Evolutionary conservation across 1,284 basidiomycete species (phyloP), one percentile per base, ranked within the genome.

Genomic region (Heterobasidion irregulare): DNA sequence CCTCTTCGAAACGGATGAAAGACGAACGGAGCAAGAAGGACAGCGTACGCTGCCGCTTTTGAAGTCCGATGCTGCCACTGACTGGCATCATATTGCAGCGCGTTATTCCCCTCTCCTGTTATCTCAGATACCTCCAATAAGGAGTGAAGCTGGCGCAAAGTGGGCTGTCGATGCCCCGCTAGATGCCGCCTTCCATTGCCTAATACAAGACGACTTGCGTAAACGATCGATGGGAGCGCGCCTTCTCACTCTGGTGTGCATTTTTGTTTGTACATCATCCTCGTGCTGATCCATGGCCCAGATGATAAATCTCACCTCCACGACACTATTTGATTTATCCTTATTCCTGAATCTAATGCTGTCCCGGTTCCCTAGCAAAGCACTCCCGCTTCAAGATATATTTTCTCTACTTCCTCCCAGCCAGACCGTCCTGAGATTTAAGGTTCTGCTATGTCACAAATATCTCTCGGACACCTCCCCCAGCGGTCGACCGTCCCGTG

Each of bases 1-100:
- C 19, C 58, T 87, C 15, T 84, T 87, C 58, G 84, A 89, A 64
- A 77, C 74, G 60, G 85, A 89, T 59, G 79, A 86, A 63, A 50
- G 47, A 12, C 58, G 69, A 50, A 63, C 64, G n/a, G 67, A 68
- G 56, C 60, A 64, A 32, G 60, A 59, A 52, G 68, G 67, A 48
- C 59, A 67, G 62, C 66, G 75, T 74, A 26, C 59, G 58, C 68
- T 57, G n/a, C 50, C 45, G 8, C 2, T 19, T 50, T 18, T 50
- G 16, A 8, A 35, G 44, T 19, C 36, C 18, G 44, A 18, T 26
- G 26, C 26, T 26, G 26, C 26, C 5, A 26, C 26, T 26, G 26
- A 26, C 26, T 26, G 26, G 26, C 26, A 26, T 26, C 26, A 26
- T 26, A 26, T 26, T 26, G 26, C 58, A 88, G 85, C 68, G 48